Evolutionary conservation across 2,329 filamentous ascomycete species (phyloP), one percentile per base, ranked within the genome.

Genomic region (Paraconiothyrium brasiliense): DNA sequence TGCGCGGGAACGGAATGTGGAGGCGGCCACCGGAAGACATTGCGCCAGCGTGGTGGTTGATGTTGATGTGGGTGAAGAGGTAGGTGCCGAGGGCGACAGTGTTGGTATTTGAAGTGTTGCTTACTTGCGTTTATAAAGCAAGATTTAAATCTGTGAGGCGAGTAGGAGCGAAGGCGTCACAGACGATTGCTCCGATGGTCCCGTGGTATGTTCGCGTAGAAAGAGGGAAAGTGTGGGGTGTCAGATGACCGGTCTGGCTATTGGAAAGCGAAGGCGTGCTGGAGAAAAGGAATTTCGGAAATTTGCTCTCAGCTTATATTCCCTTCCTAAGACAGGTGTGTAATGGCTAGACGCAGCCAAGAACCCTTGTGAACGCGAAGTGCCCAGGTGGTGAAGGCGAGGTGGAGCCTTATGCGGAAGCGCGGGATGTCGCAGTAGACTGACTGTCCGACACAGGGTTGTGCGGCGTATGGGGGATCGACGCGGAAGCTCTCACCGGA

Each of bases 1-100:
- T 68, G 54, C 62, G 65, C 32, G 75, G 75, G 70, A 78, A 77
- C 57, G 75, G 74, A 62, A 78, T 78, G 74, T 78, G 74, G 74
- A 70, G 65, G 56, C 66, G 68, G 58, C 70, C 35, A n/a, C 39
- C 69, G 67, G 70, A 69, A 73, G 74, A 73, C 74, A 77, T 78
- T 70, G 70, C 70, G 71, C 66, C 70, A 69, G 69, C 60, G 46
- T 75, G 67, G 50, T 59, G 61, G 64, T 62, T 56, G 59, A 41
- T 58, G 20, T 49, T 30, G n/a, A 52, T 37, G 52, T 60, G 37
- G 58, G 43, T 63, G 50, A 50, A 58, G 64, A 46, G 30, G 43
- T 50, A 51, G 49, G 50, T 27, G 59, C 46, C 43, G 54, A 47
- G 20, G 55, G 39, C 24, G 43, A 47, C 10, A 20, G n/a, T 14